These are phyloP conservation scores for Coccomyxa subellipsoidea DNA, from an alignment of 163 green algal species.

Conservation along the genomic window DNA sequence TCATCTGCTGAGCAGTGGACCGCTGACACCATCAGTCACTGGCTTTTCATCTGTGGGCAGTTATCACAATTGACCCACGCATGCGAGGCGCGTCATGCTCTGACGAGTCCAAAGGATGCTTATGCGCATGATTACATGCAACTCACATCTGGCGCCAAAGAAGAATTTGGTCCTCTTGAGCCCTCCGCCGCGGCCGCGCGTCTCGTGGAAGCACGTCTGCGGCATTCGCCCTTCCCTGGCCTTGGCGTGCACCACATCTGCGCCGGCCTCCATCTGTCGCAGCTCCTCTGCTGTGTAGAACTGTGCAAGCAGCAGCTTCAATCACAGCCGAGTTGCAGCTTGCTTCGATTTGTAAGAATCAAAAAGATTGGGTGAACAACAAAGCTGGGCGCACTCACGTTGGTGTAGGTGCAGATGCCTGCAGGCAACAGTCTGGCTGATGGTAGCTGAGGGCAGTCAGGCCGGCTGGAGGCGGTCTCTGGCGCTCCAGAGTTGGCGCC, in stretches of 20 bases:
- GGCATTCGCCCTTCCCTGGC: constrained; percentile 35
- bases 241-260: constrained; percentile 35
- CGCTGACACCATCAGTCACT: too few species aligned
- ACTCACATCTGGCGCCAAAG: constrained; percentile 46
- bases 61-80: too few species aligned
- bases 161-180: constrained; percentile 72
- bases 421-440: constrained; percentile 45
- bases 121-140: background rate
- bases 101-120: too few species aligned
- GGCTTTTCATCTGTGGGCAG: too few species aligned
- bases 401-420: constrained; percentile 61
- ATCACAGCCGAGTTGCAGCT: background rate
- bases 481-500: too few species aligned
- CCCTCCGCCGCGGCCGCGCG: constrained; percentile 17
- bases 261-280: constrained; percentile 37
- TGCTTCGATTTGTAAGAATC: too few species aligned
- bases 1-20: too few species aligned
- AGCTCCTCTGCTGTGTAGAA: constrained; percentile 47
- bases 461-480: background rate
- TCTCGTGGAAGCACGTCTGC: constrained; percentile 46
- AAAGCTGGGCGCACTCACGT: too few species aligned
- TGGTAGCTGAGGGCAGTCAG: background rate
- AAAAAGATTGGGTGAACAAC: too few species aligned
- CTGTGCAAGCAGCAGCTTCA: background rate
- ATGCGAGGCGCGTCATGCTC: too few species aligned